Percentiles rank a stretch among this genome's conserved stretches.
Conservation (phyloP, 192 early-diverging fungal genomes). For the Glomus cerebriforme region DNA sequence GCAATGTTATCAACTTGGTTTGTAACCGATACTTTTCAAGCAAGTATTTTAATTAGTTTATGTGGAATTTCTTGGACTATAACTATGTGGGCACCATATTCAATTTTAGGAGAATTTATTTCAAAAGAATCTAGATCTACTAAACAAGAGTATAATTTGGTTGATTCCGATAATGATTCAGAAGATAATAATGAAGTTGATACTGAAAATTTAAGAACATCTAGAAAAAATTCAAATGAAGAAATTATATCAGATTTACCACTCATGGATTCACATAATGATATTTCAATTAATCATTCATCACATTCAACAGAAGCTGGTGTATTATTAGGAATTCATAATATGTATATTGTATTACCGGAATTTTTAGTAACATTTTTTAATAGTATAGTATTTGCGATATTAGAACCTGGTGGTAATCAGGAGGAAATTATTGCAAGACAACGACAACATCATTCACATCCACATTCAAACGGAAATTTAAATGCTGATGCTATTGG, state of each 20-base stretch:
- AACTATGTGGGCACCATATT: slow-evolving; percentile 91
- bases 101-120: slow-evolving; percentile 81
- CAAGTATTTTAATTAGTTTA: slow-evolving; percentile 68
- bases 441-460: too few species aligned
- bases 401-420: slow-evolving; percentile 54
- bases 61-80: slow-evolving; percentile 87
- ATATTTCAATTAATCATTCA: not conserved
- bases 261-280: not conserved
- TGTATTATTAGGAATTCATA: slow-evolving; percentile 88
- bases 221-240: slow-evolving; percentile 32
- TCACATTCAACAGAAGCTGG: slow-evolving; percentile 70
- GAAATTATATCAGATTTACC: slow-evolving; percentile 15
- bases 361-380: slow-evolving; percentile 87
- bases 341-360: slow-evolving; percentile 91
- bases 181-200: slow-evolving; percentile 29
- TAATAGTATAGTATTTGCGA: slow-evolving; percentile 79
- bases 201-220: not conserved
- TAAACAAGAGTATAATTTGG: not conserved
- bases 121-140: slow-evolving; percentile 44
- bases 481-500: slow-evolving; percentile 51
- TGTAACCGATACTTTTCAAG: slow-evolving; percentile 52
- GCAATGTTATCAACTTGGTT: slow-evolving; percentile 72
- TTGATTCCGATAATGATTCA: not conserved
- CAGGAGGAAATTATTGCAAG: not conserved
- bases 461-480: slow-evolving; percentile 1